Percentiles rank a stretch among this genome's conserved stretches.
Conservation (phyloP, 805 yeast species). For the Ogataea methanolica region DNA sequence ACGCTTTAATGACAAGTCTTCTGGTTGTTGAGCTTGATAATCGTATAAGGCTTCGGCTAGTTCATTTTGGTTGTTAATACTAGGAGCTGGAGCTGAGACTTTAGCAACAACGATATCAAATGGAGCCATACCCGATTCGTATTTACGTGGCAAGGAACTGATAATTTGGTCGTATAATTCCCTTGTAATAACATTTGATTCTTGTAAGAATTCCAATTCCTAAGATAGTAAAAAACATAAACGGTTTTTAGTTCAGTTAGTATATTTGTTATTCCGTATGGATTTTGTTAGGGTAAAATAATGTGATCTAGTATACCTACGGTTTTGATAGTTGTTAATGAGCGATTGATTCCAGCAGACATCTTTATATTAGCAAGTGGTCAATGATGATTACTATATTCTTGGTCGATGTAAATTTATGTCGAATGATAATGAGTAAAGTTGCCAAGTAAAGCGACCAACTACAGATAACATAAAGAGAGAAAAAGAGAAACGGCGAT, state of each 20-base stretch:
- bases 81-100: slow-evolving; percentile 3
- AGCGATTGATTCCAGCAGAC: slow-evolving; percentile 68
- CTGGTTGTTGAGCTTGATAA: slow-evolving; percentile 68
- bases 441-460: no score
- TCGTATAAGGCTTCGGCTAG: slow-evolving; percentile 69
- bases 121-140: slow-evolving; percentile 38
- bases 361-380: slow-evolving; percentile 9
- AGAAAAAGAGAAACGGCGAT: no score
- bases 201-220: slow-evolving; percentile 75
- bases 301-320: slow-evolving; percentile 16
- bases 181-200: slow-evolving; percentile 65
- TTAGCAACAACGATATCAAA: slow-evolving; percentile 25
- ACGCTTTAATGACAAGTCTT: slow-evolving; percentile 57
- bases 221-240: slow-evolving; percentile 8
- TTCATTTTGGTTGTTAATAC: slow-evolving; percentile 20
- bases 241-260: not conserved
- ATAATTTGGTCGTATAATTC: slow-evolving; percentile 48
- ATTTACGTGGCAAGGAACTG: slow-evolving; percentile 52
- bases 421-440: no score
- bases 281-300: not conserved
- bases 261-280: not conserved
- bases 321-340: slow-evolving; percentile 67
- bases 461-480: no score
- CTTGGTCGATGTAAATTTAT: no score
- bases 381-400: no score